Conservation (phyloP, 2,329 filamentous ascomycete genomes). For the Xylariales sp. region DNA sequence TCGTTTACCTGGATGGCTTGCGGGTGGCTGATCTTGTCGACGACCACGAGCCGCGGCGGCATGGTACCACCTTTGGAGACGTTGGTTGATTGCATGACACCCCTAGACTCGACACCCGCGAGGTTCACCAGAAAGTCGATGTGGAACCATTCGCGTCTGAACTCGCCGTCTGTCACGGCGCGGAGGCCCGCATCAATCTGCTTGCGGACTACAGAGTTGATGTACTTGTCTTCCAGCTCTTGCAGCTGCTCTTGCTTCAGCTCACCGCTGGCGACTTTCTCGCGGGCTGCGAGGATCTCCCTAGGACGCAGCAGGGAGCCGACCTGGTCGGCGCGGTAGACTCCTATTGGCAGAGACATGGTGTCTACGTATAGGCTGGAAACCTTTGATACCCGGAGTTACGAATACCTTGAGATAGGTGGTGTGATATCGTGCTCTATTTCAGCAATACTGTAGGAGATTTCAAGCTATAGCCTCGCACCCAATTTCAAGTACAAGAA, state of each 20-base stretch:
- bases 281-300: constrained; percentile 42
- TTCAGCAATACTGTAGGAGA: no score
- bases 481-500: no score
- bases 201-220: constrained; percentile 41
- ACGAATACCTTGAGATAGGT: no score
- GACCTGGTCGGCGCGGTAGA: constrained; percentile 51
- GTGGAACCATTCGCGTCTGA: constrained; percentile 53
- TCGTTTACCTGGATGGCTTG: constrained; percentile 52
- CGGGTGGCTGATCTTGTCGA: constrained; percentile 49
- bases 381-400: no score
- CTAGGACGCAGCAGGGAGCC: constrained; percentile 50
- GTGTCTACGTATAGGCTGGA: constrained; percentile 2
- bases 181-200: constrained; percentile 44
- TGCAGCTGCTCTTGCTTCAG: constrained; percentile 40
- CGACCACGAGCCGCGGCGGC: constrained; percentile 49
- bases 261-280: constrained; percentile 38
- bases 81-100: constrained; percentile 37
- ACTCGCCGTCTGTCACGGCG: constrained; percentile 52
- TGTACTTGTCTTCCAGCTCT: constrained; percentile 45
- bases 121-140: constrained; percentile 54
- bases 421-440: background rate
- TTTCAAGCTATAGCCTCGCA: no score
- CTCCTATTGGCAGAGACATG: constrained; percentile 36
- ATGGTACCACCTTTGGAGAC: constrained; percentile 43
- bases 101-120: constrained; percentile 47